Base-by-base conservation (phyloP, 2,329 filamentous ascomycete species). In the Cladosporium halotolerans region DNA sequence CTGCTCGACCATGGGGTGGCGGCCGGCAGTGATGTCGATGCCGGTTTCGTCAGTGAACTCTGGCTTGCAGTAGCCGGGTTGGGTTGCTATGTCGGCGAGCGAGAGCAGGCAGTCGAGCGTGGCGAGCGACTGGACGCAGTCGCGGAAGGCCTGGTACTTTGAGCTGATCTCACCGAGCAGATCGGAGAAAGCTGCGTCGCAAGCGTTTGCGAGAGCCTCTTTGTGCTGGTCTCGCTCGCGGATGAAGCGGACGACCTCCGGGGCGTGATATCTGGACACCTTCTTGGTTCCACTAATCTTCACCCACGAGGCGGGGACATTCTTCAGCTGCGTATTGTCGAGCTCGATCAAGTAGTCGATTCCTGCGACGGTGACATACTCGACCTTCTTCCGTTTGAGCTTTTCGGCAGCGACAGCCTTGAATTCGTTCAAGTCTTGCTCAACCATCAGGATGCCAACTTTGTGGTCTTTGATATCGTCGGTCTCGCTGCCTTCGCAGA, bases 271-370 rank as follows among this genome's bases (percentile, higher is more conserved):
- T 55, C 93, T 85, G 0, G 89, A 91, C 4, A 91, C 74, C 63
- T 89, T 89, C 70, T 97, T 97, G 6, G 93, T 99, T 46, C 92
- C 91, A 54, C 87, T 95, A 63, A 97, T 88, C 71, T 99, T 97
- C 58, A 81, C 79, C 93, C 93, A 99, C 0, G 89, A 95, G 3
- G 93, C 92, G 0, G 93, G 93, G 0, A 99, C 89, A 54, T 85
- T 83, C 67, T 90, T 93, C 56, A 96, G 79, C 51, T 89, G 82
- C 1, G 79, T 78, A 69, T 95, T 96, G 60, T 88, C 79, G 5
- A 99, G 86, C 71, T 97, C 93, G 63, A 99, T 88, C 16, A 99
- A 81, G 66, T 89, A 99, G 67, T 97, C 93, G 61, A 97, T 95
- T 7, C 91, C 91, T 1, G 89, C 81, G 7, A 93, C 88, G 0